Conservation (phyloP, 805 yeast species). For the Lachancea thermotolerans region DNA sequence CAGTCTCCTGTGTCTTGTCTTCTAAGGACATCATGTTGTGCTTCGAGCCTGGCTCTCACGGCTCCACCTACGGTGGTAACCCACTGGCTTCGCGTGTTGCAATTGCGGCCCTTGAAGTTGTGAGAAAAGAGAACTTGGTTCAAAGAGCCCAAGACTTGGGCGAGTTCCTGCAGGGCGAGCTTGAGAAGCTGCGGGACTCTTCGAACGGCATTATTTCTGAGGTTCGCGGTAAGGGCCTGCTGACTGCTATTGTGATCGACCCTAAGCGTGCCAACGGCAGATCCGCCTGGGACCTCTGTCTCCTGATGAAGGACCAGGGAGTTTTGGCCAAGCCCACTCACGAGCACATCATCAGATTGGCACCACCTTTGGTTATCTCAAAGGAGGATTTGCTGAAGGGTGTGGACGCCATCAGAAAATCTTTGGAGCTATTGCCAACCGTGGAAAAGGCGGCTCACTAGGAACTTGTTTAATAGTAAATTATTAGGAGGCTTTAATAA, state of each 20-base stretch:
- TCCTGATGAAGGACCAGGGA: conserved; percentile 81
- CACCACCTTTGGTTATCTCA: conserved; percentile 90
- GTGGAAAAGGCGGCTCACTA: conserved; percentile 6
- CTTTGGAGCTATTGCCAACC: conserved; percentile 35
- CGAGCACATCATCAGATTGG: conserved; percentile 89
- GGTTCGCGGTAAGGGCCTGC: conserved; percentile 78
- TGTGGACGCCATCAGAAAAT: conserved; percentile 59
- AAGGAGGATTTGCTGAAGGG: conserved; percentile 82
- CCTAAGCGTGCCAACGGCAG: conserved; percentile 76
- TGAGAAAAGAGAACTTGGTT: conserved; percentile 77
- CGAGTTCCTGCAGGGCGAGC: conserved; percentile 53
- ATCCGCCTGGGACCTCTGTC: conserved; percentile 93
- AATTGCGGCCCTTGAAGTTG: conserved; percentile 86
- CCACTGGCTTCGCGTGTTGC: conserved; percentile 92
- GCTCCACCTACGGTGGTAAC: conserved; percentile 97
- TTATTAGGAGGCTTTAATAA: too few relatives aligned
- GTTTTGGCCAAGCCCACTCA: conserved; percentile 95
- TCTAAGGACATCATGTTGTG: conserved; percentile 86
- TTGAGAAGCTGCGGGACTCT: conserved; percentile 45
- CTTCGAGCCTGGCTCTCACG: conserved; percentile 92
- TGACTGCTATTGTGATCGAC: conserved; percentile 89
- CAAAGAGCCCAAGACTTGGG: conserved; percentile 74
- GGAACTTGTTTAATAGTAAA: background rate
- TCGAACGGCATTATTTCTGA: conserved; percentile 51
- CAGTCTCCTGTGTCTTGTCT: conserved; percentile 86